Evolutionary conservation across 1,284 basidiomycete species (phyloP).

Genomic region (Jaminaea rosea): DNA sequence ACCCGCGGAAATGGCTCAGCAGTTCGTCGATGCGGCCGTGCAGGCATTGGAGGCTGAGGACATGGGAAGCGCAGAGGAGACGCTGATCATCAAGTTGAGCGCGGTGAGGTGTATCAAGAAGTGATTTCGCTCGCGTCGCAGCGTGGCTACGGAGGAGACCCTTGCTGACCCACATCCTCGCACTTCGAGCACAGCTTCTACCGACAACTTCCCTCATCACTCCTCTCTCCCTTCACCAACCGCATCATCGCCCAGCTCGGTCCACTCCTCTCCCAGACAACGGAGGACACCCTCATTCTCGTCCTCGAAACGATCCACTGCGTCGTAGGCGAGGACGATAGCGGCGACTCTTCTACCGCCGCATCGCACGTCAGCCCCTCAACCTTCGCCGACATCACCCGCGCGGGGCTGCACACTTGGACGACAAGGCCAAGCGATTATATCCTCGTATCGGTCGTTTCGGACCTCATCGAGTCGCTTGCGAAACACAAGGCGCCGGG

Average conservation of each 20-base stretch:
- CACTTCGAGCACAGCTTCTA: conserved; percentile 47
- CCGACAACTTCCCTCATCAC: conserved; percentile 51
- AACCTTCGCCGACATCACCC: conserved; percentile 24
- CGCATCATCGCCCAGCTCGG: conserved; percentile 74
- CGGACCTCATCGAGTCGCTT: conserved; percentile 66
- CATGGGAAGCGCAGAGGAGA: conserved; percentile 50
- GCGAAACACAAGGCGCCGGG: conserved; percentile 50
- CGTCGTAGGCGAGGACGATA: conserved; percentile 63
- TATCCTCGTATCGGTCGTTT: conserved; percentile 73
- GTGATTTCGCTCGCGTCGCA: conserved; percentile 6
- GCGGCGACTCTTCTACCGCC: conserved; percentile 6
- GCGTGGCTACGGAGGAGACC: no score
- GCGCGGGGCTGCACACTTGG: conserved; percentile 61
- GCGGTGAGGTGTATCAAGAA: conserved; percentile 56
- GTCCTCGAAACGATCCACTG: conserved; percentile 76
- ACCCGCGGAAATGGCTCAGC: conserved; percentile 54
- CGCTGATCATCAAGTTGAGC: conserved; percentile 80
- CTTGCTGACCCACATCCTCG: background rate
- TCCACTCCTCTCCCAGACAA: conserved; percentile 68
- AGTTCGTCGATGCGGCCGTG: conserved; percentile 74
- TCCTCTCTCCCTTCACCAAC: conserved; percentile 59
- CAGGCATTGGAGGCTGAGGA: conserved; percentile 62
- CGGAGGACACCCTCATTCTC: conserved; percentile 81
- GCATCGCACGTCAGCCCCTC: conserved; percentile 1
- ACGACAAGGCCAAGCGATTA: conserved; percentile 67